Evolutionary conservation across 306 rosid genomes (phyloP), one percentile per base, ranked within the genome.

Genomic region (Glycine tomentella): DNA sequence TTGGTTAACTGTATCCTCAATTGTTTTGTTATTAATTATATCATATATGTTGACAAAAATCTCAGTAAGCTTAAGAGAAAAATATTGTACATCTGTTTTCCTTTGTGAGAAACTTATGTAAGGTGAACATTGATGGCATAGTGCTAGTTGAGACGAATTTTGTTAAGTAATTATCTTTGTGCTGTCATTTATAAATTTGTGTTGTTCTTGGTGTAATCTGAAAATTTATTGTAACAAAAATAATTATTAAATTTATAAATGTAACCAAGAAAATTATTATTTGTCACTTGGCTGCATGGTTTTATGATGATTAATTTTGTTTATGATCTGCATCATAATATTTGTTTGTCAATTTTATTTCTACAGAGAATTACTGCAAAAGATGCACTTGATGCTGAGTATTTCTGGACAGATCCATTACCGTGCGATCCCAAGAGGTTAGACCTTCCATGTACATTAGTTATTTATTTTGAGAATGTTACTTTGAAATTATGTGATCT

Each of bases 381-480:
- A 72, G 90, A 91, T 79, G 93, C 96, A 14, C 89, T 91, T 66
- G 91, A 89, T 85, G 92, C 93, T 4, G 93, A 91, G 74, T 91
- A 91, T 87, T 91, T 91, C 81, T 87, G 93, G 93, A 82, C 84
- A 61, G 93, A 91, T 83, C 95, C 95, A 9, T 75, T 88, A 69
- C 95, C 95, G 25, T 89, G 93, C 4, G 93, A 89, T 83, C 95
- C 95, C 1, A 89, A 85, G 85, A 89, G 91, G 95, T 90, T 65
- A 53, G 74, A 50, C 15, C 36, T 65, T 45, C 45, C 34, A 17
- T 62, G 58, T 66, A 46, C 14, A 38, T 9, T 9, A 38, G 38
- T 46, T 56, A 13, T 16, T 67, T 34, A 16, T 56, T 64, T 65
- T 50, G 6, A 59, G 51, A 57, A 38, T 20, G 20, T 61, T 50